Evolutionary conservation across 371 early-diverging fungal species (phyloP).

Genomic region (Haplosporangium sp.): DNA sequence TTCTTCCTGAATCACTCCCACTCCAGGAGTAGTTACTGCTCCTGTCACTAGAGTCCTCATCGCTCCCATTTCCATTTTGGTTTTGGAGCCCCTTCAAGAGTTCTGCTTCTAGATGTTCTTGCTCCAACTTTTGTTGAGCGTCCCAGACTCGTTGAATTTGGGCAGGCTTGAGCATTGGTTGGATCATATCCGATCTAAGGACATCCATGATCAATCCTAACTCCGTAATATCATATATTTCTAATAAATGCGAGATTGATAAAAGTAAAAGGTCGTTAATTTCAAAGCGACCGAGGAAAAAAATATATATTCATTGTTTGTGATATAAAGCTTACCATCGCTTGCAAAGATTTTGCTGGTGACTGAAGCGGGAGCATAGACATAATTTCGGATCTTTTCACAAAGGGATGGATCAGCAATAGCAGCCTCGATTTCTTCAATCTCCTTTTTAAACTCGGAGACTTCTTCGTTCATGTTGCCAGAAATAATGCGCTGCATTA

Average conservation of each 20-base stretch:
- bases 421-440: conserved; percentile 58
- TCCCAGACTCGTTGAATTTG: conserved; percentile 56
- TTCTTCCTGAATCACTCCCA: conserved; percentile 22
- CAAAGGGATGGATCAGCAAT: conserved; percentile 67
- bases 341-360: conserved; percentile 42
- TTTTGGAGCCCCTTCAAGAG: not conserved
- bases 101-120: conserved; percentile 20
- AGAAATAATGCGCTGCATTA: conserved; percentile 71
- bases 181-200: conserved; percentile 59
- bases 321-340: conserved; percentile 20
- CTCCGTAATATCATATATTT: conserved; percentile 46
- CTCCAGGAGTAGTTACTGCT: conserved; percentile 14
- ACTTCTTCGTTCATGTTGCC: conserved; percentile 66
- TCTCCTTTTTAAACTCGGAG: conserved; percentile 64
- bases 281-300: not conserved
- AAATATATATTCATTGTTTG: not conserved
- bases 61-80: not conserved
- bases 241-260: conserved; percentile 1
- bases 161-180: conserved; percentile 57
- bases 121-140: conserved; percentile 35
- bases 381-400: conserved; percentile 67
- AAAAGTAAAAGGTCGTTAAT: not conserved
- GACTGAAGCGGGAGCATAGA: conserved; percentile 54
- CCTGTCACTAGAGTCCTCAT: not conserved
- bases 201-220: conserved; percentile 54